Conservation (phyloP, 306 rosid species). For the Myrica gale region DNA sequence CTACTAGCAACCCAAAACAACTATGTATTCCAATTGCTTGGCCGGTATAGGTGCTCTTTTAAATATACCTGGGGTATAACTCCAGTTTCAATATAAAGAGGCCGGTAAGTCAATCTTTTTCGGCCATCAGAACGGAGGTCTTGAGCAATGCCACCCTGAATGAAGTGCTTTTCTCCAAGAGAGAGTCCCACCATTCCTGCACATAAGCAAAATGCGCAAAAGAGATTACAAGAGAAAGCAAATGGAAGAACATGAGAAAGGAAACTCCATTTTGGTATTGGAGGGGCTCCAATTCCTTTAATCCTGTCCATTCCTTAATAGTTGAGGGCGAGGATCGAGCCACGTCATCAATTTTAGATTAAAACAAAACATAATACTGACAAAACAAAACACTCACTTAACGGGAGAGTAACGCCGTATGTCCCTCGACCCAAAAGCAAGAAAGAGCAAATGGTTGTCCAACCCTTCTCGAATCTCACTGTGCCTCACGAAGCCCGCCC, state of each 20-base stretch:
- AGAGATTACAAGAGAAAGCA: neutral
- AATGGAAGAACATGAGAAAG: neutral
- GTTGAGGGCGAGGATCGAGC: too few species aligned
- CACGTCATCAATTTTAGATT: too few species aligned
- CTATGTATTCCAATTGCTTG: neutral
- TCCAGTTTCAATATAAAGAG: slow-evolving; percentile 70
- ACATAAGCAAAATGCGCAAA: neutral
- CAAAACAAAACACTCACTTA: too few species aligned
- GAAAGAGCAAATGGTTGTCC: too few species aligned
- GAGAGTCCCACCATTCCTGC: slow-evolving; percentile 74
- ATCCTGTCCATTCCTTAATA: too few species aligned
- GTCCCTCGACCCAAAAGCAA: too few species aligned
- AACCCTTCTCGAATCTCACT: too few species aligned
- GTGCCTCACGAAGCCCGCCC: too few species aligned
- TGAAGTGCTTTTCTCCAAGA: slow-evolving; percentile 61
- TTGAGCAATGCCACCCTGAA: slow-evolving; percentile 79
- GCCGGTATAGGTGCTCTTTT: neutral
- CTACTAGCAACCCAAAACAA: neutral
- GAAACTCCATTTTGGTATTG: neutral
- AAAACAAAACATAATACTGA: too few species aligned
- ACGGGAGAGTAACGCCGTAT: too few species aligned
- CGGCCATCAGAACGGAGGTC: slow-evolving; percentile 92
- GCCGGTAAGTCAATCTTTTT: slow-evolving; percentile 64
- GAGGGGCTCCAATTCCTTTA: too few species aligned
- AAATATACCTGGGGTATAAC: slow-evolving; percentile 67